phyloP scores from a whole-genome alignment of 2,329 filamentous ascomycete genomes.

The Bipolaris victoriae region DNA sequence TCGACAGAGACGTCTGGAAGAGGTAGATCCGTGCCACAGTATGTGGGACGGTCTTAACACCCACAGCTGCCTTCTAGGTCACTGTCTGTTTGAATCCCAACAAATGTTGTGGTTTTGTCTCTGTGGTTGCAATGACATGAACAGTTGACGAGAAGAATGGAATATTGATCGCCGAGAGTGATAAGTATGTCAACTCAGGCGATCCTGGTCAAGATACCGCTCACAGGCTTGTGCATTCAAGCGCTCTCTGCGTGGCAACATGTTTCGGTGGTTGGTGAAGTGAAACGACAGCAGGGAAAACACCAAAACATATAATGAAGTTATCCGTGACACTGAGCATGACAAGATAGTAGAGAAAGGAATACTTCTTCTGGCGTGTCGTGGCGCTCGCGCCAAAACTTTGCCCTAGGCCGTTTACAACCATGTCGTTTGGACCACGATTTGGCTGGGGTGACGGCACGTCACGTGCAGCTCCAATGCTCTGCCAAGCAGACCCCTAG shows the following conservation, averaged over 20 bases:
- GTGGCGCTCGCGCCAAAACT: conserved; percentile 12
- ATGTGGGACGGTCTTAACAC: neutral
- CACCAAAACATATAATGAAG: neutral
- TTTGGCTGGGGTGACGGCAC: conserved; percentile 16
- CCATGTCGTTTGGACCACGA: conserved; percentile 9
- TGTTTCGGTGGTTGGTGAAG: neutral
- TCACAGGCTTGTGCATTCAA: neutral
- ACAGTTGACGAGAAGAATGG: neutral
- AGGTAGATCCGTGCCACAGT: too few species aligned
- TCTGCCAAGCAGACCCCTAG: conserved; percentile 34
- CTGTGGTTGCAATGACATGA: neutral
- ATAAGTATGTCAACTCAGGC: neutral
- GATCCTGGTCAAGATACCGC: neutral
- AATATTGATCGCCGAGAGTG: neutral
- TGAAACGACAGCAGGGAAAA: neutral
- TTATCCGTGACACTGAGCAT: neutral
- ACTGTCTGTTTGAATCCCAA: neutral
- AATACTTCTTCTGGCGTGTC: neutral
- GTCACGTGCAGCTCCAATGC: conserved; percentile 37
- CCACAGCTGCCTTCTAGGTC: neutral
- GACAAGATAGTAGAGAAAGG: too few species aligned
- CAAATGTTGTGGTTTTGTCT: neutral
- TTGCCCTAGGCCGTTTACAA: conserved; percentile 7
- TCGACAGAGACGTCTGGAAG: neutral
- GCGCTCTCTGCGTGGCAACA: neutral